Base-by-base conservation (phyloP, 306 rosid genomes). In the Sesbania bispinosa region DNA sequence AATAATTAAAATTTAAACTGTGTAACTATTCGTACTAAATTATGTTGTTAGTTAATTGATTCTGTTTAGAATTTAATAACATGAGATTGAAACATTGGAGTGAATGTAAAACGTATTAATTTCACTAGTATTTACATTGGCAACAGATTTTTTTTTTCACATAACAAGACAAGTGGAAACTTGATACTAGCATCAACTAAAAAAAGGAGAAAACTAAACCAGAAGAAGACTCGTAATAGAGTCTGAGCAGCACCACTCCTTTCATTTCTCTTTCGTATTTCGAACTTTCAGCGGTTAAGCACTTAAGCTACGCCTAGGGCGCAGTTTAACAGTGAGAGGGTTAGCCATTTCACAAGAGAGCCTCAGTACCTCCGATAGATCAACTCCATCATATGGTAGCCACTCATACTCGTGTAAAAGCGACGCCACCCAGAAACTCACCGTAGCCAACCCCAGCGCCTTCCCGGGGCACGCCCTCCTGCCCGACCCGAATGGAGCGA, bases 401-500 rank as follows among this genome's bases (percentile, higher is more conserved):
- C 89, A 94, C 75, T 87, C 80, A 30, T 73, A 94, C 77, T 89
- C 89, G 5, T 90, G 97, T 45, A 94, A 36, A 0, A 94, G 98
- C 2, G 82, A 71, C 0, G 92, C 96, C 2, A 89, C 89, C 99
- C 97, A 91, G 26, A 75, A 89, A 10, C 48, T 63, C 3, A 79
- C 92, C 0, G 96, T 88, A 0, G 88, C 67, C 53, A 92, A 71
- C 2, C 96, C 99, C 36, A 95, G 29, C 0, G 60, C 43, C 75
- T 89, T 95, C 0, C 97, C 97, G 0, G 96, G 97, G 60, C 99
- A 95, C 1, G 64, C 80, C 18, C 99, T 41, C 1, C 97, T 36
- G 0, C 99, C 99, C 7, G 99, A 87, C 15, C 99, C 99, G 3
- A 95, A 95, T 0, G 97, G 99, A 0, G 99, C 99, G 0, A 95